phyloP scores from a whole-genome alignment of 2,329 filamentous ascomycete species.

The Microthyrium microscopicum region DNA sequence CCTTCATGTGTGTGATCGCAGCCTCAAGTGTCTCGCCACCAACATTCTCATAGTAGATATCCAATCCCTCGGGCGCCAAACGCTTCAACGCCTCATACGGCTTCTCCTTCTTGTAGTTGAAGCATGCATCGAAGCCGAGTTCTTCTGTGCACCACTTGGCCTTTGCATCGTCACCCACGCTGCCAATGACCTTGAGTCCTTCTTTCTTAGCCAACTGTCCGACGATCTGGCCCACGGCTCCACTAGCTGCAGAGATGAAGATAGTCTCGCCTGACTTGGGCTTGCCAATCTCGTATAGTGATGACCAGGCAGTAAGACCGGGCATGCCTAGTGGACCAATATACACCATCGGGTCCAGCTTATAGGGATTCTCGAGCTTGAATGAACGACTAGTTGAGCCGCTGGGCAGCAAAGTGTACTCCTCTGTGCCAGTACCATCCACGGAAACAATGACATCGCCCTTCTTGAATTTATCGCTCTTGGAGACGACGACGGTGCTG shows the following conservation, averaged over 20 bases:
- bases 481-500: constrained; percentile 54
- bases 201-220: constrained; percentile 72
- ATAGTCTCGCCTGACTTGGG: constrained; percentile 67
- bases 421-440: constrained; percentile 38
- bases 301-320: constrained; percentile 58
- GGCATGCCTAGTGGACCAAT: constrained; percentile 65
- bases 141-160: constrained; percentile 56
- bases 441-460: constrained; percentile 49
- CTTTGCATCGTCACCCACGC: constrained; percentile 66
- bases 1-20: constrained; percentile 46
- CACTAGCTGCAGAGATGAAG: constrained; percentile 63
- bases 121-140: constrained; percentile 55
- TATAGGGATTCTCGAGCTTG: constrained; percentile 53
- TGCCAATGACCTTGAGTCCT: constrained; percentile 63
- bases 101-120: constrained; percentile 80
- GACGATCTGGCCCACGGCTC: constrained; percentile 68
- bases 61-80: constrained; percentile 60
- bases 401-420: constrained; percentile 47
- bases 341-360: constrained; percentile 50
- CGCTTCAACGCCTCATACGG: constrained; percentile 49
- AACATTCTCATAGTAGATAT: constrained; percentile 73
- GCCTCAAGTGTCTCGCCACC: constrained; percentile 60
- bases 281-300: constrained; percentile 57
- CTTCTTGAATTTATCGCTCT: constrained; percentile 41
- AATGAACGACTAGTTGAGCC: constrained; percentile 26